Base-by-base conservation (phyloP, 2,329 filamentous ascomycete species). In the Metarhizium humberi region DNA sequence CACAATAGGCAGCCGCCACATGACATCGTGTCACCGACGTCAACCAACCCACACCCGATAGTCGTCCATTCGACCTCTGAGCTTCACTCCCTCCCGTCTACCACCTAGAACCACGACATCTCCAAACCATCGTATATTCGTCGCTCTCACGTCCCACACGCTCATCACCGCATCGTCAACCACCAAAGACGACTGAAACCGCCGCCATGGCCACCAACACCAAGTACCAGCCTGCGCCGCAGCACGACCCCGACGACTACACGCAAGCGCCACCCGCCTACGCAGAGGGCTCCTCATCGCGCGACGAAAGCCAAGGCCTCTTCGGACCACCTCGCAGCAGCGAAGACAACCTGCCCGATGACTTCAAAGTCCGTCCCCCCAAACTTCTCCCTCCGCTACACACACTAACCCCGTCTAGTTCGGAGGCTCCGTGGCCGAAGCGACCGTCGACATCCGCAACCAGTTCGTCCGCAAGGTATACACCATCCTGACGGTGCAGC, bases 381-480 rank as follows among this genome's bases (percentile, higher is more conserved):
- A 14, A 20, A n/a, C 29, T 14, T 3, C 2, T 4, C 20, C 10
- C 20, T 40, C 48, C 34, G 7, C 18, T n/a, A 45, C n/a, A 16
- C 20, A 10, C n/a, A 36, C 34, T 36, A 45, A 53, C 40, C 43
- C 46, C 40, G 34, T 42, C 36, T 67, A 90, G 88, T 97, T 95
- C 68, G 94, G 92, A 63, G 92, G 91, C 59, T 90, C 87, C 18
- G 92, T 97, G 57, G 87, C 92, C 62, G 94, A 97, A 76, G 92
- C 90, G 50, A 95, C 92, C 20, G 79, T 97, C 67, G 91, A 95
- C 66, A 96, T 99, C 69, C 88, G 92, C 63, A 95, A 96, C 84
- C 89, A 94, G 73, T 99, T 96, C 72, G 80, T 96, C 64, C 87
- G 92, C 73, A 97, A 97, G 78, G 94, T 99, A 68, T 99, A 99